Percentiles rank a stretch among this genome's conserved stretches.
Evolutionary conservation across 2,329 filamentous ascomycete genomes (phyloP).

Genomic region (Talaromyces piceae): DNA sequence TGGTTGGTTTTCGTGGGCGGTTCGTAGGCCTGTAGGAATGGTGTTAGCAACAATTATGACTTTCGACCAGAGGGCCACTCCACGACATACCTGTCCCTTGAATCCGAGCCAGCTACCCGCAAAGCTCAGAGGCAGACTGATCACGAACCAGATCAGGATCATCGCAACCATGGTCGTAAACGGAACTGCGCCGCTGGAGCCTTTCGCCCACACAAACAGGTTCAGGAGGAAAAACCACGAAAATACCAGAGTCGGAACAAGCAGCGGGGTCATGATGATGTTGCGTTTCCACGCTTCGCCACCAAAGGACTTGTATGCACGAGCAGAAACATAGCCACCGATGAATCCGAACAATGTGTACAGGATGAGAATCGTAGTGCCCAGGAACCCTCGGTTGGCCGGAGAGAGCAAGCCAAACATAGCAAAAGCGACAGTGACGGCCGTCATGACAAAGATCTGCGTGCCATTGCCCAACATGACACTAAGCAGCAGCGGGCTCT

Average conservation of each 20-base stretch:
- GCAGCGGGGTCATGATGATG: conserved; percentile 76
- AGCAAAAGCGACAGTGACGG: conserved; percentile 84
- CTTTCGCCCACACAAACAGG: conserved; percentile 90
- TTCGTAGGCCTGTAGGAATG: conserved; percentile 49
- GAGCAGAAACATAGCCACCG: conserved; percentile 80
- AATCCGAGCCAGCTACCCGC: conserved; percentile 92
- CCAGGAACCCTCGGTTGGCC: conserved; percentile 87
- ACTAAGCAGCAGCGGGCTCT: conserved; percentile 74
- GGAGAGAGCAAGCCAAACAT: conserved; percentile 91
- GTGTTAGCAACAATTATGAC: neutral
- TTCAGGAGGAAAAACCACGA: conserved; percentile 85
- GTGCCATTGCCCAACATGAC: conserved; percentile 87
- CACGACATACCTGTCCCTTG: conserved; percentile 49
- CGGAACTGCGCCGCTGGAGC: conserved; percentile 86
- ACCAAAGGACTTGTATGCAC: conserved; percentile 89
- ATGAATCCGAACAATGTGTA: conserved; percentile 91
- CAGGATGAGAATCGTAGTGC: conserved; percentile 84
- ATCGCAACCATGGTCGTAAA: conserved; percentile 96
- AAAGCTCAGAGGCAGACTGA: conserved; percentile 85
- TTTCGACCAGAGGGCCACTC: neutral
- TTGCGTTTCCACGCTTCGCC: conserved; percentile 94
- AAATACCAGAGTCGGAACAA: conserved; percentile 84
- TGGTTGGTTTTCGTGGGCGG: conserved; percentile 91
- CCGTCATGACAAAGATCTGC: conserved; percentile 96
- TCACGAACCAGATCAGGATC: conserved; percentile 90